These are phyloP conservation scores for Suillus subalutaceus DNA, from an alignment of 768 basidiomycete species.

Conservation along the genomic window DNA sequence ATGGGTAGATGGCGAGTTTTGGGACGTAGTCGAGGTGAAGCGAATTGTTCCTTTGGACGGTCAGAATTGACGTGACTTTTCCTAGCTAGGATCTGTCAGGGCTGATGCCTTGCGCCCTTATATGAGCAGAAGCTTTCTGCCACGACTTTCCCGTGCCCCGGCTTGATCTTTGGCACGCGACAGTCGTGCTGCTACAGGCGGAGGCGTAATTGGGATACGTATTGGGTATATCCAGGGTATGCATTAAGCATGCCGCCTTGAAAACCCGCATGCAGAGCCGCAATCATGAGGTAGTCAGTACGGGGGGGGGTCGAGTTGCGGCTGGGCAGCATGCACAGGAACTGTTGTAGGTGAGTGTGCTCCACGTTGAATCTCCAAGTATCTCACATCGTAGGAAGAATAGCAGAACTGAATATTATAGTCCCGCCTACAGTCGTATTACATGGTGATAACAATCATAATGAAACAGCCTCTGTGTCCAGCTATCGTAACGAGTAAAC, in stretches of 20 bases:
- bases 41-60: not conserved
- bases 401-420: too few relatives aligned
- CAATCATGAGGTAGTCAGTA: too few relatives aligned
- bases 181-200: not conserved
- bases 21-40: not conserved
- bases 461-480: not conserved
- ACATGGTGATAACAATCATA: not conserved
- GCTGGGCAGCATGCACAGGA: too few relatives aligned
- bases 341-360: too few relatives aligned
- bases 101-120: not conserved
- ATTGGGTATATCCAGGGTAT: not conserved
- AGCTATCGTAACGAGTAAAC: not conserved
- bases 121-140: slow-evolving; percentile 1
- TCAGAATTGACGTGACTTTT: not conserved
- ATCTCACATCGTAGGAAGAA: too few relatives aligned
- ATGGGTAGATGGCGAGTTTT: not conserved
- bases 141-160: not conserved
- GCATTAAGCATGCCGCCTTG: not conserved
- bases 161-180: not conserved
- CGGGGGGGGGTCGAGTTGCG: too few relatives aligned
- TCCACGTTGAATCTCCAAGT: too few relatives aligned
- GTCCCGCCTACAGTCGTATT: too few relatives aligned
- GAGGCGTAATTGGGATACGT: not conserved
- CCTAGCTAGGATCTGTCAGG: not conserved
- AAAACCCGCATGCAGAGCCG: too few relatives aligned